Base-by-base conservation (phyloP, 805 yeast species). In the Starmerella apicola region DNA sequence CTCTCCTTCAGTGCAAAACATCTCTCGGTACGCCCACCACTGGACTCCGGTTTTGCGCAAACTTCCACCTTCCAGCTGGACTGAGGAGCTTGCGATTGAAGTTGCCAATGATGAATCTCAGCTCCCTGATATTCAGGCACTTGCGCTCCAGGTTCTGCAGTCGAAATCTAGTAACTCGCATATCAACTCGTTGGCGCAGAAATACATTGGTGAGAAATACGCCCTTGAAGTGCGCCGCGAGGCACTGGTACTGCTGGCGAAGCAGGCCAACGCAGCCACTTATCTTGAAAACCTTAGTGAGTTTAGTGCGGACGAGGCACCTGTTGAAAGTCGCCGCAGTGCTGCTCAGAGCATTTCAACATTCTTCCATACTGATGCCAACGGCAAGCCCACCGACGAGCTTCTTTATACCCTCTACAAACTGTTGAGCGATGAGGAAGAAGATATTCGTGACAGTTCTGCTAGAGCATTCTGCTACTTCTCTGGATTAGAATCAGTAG, bases 361-460 rank as follows among this genome's bases (percentile, higher is more conserved):
- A 18, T 68, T 54, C 39, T 38, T 53, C 52, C 43, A 31, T 24
- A 3, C 28, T 38, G 10, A 35, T 5, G 23, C 16, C 2, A 7
- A 9, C 2, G 15, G 27, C 9, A 17, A 29, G 17, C 35, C 29
- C n/a, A 33, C 33, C 12, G 18, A 5, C 31, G 17, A 30, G 8
- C 18, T 48, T 20, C 30, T 32, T 5, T 51, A 37, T 29, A 26
- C 37, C 7, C 44, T 60, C 22, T 45, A 48, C 32, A 20, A 28
- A 22, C 41, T 52, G 7, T 38, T 55, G 47, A 58, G 40, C 26
- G 94, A 83, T 56, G 94, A 82, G 51, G 88, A 79, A 49, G 72
- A 65, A 10, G 74, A 67, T 12, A 59, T 81, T 5, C 62, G 93
- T 41, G 57, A 59, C 1, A 15, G 50, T 2, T 70, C 81, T 0